Percentiles rank a stretch among this genome's conserved stretches.
These are phyloP conservation scores for Aurinia saxatilis DNA, from an alignment of 345 rosid species.

Conservation along the genomic window DNA sequence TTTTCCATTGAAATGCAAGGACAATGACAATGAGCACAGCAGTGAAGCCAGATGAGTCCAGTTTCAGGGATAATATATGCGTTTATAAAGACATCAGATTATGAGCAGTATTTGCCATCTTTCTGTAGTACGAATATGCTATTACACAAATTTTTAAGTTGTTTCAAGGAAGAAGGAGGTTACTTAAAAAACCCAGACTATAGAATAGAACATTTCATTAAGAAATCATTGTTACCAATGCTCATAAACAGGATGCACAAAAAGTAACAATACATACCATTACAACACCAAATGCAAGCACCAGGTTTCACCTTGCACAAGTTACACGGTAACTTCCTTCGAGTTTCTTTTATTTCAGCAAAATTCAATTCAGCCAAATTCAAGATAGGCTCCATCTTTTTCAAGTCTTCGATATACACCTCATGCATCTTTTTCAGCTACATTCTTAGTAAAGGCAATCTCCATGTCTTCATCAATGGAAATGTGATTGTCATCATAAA, in stretches of 20 bases:
- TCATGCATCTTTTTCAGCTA: no score
- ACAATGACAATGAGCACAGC: not conserved
- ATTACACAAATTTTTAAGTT: constrained; percentile 4
- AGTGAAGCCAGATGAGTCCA: not conserved
- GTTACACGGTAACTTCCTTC: constrained; percentile 62
- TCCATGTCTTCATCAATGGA: no score
- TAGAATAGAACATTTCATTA: not conserved
- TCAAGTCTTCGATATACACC: constrained; percentile 54
- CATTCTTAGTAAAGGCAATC: no score
- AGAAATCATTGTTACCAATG: constrained; percentile 8
- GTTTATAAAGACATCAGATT: not conserved
- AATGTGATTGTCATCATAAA: no score
- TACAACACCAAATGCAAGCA: constrained; percentile 87
- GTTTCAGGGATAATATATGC: not conserved
- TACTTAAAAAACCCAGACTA: no score
- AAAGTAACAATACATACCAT: constrained; percentile 70
- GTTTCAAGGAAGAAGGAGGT: constrained; percentile 3
- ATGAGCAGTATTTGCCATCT: not conserved
- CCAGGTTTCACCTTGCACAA: constrained; percentile 90
- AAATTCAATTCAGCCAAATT: no score
- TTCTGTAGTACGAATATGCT: not conserved
- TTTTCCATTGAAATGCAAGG: not conserved
- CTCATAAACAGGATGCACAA: constrained; percentile 12
- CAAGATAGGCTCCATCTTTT: constrained; percentile 72
- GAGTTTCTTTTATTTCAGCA: constrained; percentile 60